phyloP scores from a whole-genome alignment of 148 eudicot species.

The Fagopyrum homotropicum region DNA sequence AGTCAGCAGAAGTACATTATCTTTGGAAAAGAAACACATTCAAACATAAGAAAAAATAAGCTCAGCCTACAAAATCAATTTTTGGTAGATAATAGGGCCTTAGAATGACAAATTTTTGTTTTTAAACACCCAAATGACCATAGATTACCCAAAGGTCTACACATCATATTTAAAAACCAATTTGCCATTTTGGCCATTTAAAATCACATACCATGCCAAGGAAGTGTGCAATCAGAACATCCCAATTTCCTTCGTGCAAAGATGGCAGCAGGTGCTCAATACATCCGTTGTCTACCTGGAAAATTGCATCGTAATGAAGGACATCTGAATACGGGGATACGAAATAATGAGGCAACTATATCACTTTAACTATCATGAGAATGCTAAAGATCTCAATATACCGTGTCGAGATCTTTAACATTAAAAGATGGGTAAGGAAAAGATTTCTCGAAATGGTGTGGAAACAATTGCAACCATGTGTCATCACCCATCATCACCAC shows the following conservation, averaged over 20 bases:
- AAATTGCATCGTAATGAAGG: constrained; percentile 2
- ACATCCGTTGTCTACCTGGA: constrained; percentile 91
- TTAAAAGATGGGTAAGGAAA: constrained; percentile 94
- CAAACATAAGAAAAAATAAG: no score
- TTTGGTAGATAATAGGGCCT: no score
- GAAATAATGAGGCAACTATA: not conserved
- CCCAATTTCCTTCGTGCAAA: constrained; percentile 69
- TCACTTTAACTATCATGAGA: not conserved
- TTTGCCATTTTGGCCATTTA: not conserved
- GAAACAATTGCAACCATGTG: constrained; percentile 94
- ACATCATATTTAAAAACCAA: no score
- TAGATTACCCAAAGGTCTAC: no score
- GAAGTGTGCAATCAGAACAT: constrained; percentile 94
- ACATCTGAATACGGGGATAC: not conserved
- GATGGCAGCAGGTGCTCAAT: constrained; percentile 68
- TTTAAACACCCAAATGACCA: no score
- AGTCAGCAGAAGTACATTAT: no score
- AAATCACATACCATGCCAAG: constrained; percentile 81
- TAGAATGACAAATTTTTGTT: no score
- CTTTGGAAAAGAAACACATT: no score
- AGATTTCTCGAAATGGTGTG: constrained; percentile 74
- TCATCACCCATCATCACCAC: constrained; percentile 99
- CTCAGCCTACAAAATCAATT: no score
- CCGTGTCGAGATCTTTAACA: constrained; percentile 96
- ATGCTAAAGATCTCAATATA: constrained; percentile 21